phyloP scores from a whole-genome alignment of 768 basidiomycete species.

The Phylloporus sp. region DNA sequence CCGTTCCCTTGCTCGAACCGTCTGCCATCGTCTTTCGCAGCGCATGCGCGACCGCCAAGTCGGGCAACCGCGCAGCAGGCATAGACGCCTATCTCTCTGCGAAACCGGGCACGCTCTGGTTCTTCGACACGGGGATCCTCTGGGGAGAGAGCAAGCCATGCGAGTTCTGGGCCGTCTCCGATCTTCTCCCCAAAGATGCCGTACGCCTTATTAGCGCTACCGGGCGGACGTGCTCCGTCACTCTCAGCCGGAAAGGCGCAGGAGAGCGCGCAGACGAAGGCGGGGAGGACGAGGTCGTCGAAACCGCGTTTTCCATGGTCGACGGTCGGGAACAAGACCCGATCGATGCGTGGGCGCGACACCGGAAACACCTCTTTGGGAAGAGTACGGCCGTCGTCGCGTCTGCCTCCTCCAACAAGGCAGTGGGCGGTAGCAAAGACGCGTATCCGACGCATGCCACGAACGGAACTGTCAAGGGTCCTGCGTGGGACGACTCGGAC shows the following conservation, averaged over 20 bases:
- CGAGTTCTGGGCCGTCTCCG: conserved; percentile 66
- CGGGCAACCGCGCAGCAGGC: conserved; percentile 48
- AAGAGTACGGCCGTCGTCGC: conserved; percentile 1
- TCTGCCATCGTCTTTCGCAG: conserved; percentile 51
- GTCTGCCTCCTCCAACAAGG: neutral
- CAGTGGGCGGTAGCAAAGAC: conserved; percentile 1
- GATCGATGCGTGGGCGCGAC: conserved; percentile 61
- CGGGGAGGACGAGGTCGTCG: conserved; percentile 39
- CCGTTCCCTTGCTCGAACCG: conserved; percentile 43
- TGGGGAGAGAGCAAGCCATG: conserved; percentile 75
- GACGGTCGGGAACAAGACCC: conserved; percentile 65
- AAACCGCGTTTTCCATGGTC: conserved; percentile 67
- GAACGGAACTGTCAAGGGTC: conserved; percentile 20
- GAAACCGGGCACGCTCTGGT: conserved; percentile 69
- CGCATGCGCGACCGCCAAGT: conserved; percentile 36
- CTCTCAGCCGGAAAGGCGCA: conserved; percentile 38
- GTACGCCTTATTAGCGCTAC: conserved; percentile 55
- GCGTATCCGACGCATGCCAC: neutral
- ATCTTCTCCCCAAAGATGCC: conserved; percentile 51
- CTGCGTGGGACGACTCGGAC: conserved; percentile 33
- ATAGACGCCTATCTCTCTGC: conserved; percentile 69
- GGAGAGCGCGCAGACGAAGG: conserved; percentile 29
- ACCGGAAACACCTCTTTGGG: conserved; percentile 54
- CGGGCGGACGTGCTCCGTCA: conserved; percentile 63
- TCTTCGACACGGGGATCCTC: conserved; percentile 59